These are phyloP conservation scores for Hyphopichia wangnamkhiaoensis DNA, from an alignment of 1,139 yeast species.

Conservation along the genomic window DNA sequence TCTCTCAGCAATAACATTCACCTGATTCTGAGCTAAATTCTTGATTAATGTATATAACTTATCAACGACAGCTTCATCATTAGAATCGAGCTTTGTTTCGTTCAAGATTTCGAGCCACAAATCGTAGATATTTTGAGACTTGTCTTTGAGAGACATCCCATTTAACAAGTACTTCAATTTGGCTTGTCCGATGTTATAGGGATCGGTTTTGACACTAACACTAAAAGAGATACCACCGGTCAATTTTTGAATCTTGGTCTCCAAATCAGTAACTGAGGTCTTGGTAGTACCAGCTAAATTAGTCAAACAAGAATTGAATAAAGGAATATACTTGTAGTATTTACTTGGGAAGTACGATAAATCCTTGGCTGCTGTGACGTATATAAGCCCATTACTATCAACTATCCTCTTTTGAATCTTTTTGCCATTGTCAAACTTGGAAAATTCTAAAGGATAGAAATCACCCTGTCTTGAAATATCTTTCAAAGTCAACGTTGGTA, in stretches of 20 bases:
- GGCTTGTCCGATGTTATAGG: slow-evolving; percentile 45
- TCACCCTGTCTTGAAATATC: slow-evolving; percentile 72
- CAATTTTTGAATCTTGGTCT: slow-evolving; percentile 74
- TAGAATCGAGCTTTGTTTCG: slow-evolving; percentile 60
- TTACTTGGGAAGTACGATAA: slow-evolving; percentile 59
- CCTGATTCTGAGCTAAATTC: slow-evolving; percentile 73
- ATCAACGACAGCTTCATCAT: slow-evolving; percentile 53
- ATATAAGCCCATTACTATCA: slow-evolving; percentile 75
- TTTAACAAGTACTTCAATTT: slow-evolving; percentile 52
- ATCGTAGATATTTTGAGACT: slow-evolving; percentile 58
- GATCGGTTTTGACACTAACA: slow-evolving; percentile 57
- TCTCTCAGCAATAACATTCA: slow-evolving; percentile 76
- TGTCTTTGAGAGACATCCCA: slow-evolving; percentile 75
- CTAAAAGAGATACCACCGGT: slow-evolving; percentile 83
- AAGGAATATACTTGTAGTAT: slow-evolving; percentile 67
- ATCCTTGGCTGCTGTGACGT: slow-evolving; percentile 60
- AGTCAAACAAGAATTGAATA: slow-evolving; percentile 78
- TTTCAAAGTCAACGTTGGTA: slow-evolving; percentile 71
- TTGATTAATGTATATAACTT: slow-evolving; percentile 76
- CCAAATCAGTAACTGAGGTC: slow-evolving; percentile 76
- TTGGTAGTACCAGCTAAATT: slow-evolving; percentile 75
- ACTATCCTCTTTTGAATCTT: slow-evolving; percentile 50
- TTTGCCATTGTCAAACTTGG: slow-evolving; percentile 27
- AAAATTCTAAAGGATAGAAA: slow-evolving; percentile 32
- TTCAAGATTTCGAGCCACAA: slow-evolving; percentile 68